Evolutionary conservation across 1,284 basidiomycete species (phyloP), one percentile per base, ranked within the genome.

Genomic region (Heterobasidion irregulare): DNA sequence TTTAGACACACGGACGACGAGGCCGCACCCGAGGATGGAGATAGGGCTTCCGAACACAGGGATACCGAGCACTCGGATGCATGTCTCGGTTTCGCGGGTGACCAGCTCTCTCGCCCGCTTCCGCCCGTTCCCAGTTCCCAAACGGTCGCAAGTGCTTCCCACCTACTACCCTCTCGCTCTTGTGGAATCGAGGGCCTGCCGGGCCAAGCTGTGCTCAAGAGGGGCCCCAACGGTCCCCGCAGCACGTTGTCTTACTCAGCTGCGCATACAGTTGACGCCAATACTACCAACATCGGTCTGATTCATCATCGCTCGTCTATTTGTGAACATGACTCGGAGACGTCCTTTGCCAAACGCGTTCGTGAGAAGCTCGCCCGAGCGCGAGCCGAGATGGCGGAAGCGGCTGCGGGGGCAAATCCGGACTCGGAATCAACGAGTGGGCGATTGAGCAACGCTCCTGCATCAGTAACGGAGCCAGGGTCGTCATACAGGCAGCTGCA

Each of bases 341-440:
- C 57, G 15, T 54, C 57, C 8, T 59, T 59, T 51, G 47, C 57
- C 15, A 51, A 36, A 9, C 58, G 58, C 16, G 57, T 59, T 46
- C 49, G 54, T 15, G 52, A 59, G 46, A 59, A 56, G 52, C 52
- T 52, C 44, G 50, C 43, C 45, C 53, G 49, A 9, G 46, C 26
- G 26, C 12, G 32, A 19, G 32, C 19, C 48, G 13, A 41, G 50
- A 38, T 8, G 16, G 18, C 43, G 18, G 35, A 41, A 41, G 38
- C 38, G 6, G 38, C 26, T 26, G 26, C 26, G 26, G 26, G 26
- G 4, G 26, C 26, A 26, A 26, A 26, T 26, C 26, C 26, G 4
- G 26, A 26, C 26, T 26, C 26, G 26, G 26, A 26, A 26, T 26
- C 26, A 26, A 26, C 26, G 26, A 26, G 26, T 26, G 26, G 26